Base-by-base conservation (phyloP, 768 basidiomycete genomes). In the Mrakia frigida region DNA sequence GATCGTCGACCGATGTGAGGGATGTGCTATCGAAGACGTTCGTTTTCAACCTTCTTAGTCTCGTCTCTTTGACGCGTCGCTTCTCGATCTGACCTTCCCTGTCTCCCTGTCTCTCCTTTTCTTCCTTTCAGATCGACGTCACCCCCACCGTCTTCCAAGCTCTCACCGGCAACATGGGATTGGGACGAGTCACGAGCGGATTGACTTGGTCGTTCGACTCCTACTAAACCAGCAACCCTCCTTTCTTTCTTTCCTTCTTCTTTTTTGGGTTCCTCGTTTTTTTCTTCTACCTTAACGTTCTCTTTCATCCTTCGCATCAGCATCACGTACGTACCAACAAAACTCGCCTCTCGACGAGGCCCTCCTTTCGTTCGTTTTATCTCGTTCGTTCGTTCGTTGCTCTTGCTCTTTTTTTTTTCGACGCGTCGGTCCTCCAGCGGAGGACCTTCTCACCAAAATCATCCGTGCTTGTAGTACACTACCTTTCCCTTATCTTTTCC, bases 1-100 rank as follows among this genome's bases (percentile, higher is more conserved):
- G 56, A 73, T 73, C 56, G 72, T 73, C 21, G 72, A 73, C n/a
- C 72, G 72, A 61, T 73, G 72, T 28, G 53, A 73, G 50, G 72
- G 72, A 21, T 73, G 72, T 33, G 72, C 72, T 1, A 23, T 73
- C 10, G 72, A 73, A 28, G 72, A 73, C 37, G 70, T 72, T 43
- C 23, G 43, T 59, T 39, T 25, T 35, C n/a, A n/a, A n/a, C 50
- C 33, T 52, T 50, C 33, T 56, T n/a, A 1, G 18, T 23, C 56
- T 37, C n/a, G 25, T 37, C 9, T 2, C 52, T 73, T n/a, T n/a
- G n/a, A n/a, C n/a, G n/a, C n/a, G n/a, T n/a, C n/a, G n/a, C n/a
- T n/a, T 28, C 67, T 69, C 41, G 37, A 25, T 21, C 35, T 43
- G 3, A 25, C 33, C 70, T 72, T 72, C 46, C 28, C 18, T 35